These are phyloP conservation scores for Chaetomium sp. DNA, from an alignment of 2,329 filamentous ascomycete species.

Conservation along the genomic window DNA sequence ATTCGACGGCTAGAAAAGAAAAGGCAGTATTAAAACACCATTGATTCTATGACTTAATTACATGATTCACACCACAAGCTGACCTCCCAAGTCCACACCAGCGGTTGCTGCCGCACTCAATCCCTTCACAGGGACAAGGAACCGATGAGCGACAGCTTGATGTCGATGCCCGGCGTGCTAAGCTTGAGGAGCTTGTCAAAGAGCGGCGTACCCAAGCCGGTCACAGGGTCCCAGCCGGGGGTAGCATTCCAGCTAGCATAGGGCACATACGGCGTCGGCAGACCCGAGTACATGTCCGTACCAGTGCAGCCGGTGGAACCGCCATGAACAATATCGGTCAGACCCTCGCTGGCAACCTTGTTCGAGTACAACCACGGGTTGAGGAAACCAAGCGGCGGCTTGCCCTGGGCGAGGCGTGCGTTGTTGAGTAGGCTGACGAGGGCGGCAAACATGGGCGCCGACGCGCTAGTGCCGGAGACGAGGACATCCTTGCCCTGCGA, in stretches of 20 bases:
- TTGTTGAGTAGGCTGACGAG: slow-evolving; percentile 38
- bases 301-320: slow-evolving; percentile 4
- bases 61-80: no score
- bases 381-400: slow-evolving; percentile 35
- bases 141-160: not conserved
- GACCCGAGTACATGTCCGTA: slow-evolving; percentile 7
- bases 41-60: no score
- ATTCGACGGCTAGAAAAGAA: no score
- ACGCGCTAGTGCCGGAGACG: slow-evolving; percentile 30
- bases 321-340: slow-evolving; percentile 20
- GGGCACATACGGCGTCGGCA: slow-evolving; percentile 8
- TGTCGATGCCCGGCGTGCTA: not conserved
- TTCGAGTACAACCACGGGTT: slow-evolving; percentile 33
- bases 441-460: slow-evolving; percentile 34
- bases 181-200: slow-evolving; percentile 18
- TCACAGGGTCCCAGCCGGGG: slow-evolving; percentile 28
- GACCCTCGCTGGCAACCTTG: not conserved
- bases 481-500: slow-evolving; percentile 18
- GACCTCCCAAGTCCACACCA: no score
- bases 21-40: no score
- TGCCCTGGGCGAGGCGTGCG: slow-evolving; percentile 31
- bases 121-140: no score
- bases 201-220: slow-evolving; percentile 25
- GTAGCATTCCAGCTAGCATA: slow-evolving; percentile 27
- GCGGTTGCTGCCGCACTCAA: no score